Base-by-base conservation (phyloP, 2,329 filamentous ascomycete species). In the Aspergillus amoenus region DNA sequence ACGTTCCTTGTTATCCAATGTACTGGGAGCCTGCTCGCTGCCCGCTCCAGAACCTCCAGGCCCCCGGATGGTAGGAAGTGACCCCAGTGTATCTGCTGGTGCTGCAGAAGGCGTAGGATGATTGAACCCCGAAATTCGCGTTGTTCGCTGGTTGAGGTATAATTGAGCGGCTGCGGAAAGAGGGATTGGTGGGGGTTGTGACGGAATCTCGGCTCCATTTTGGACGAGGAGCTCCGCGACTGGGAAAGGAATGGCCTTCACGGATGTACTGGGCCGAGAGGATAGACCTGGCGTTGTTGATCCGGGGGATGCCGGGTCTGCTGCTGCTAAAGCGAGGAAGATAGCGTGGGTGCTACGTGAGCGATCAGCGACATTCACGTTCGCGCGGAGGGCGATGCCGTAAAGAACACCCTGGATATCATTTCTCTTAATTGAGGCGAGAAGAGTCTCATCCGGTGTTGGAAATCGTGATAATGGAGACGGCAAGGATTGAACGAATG, bases 351-450 rank as follows among this genome's bases (percentile, higher is more conserved):
- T 97, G 42, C 89, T 90, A 53, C 94, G 85, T 40, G 92, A 94
- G 62, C 88, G 90, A 72, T 99, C 94, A 5, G 86, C 80, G 3
- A 88, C 84, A 68, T 99, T 99, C 13, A 93, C 90, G 68, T 93
- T 96, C 13, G 91, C 94, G 60, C 84, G 84, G 32, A 97, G 81
- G 1, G 94, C 91, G 46, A 99, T 81, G 3, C 90, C 93, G 68
- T 97, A 95, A 24, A 99, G 84, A 22, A 97, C 92, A 62, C 92
- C 90, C 69, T 94, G 90, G 55, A 99, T 91, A 70, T 99, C 93
- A 73, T 97, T 97, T 76, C 88, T 91, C 81, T 97, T 99, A 72
- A 97, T 93, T 9, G 90, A 93, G 5, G 93, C 92, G 40, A 99
- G 79, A 5, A 99, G 82, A 0, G 90, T 93, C 67, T 99, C 94